Evolutionary conservation across 2,329 filamentous ascomycete genomes (phyloP).

Genomic region (Cryphonectria japonica): DNA sequence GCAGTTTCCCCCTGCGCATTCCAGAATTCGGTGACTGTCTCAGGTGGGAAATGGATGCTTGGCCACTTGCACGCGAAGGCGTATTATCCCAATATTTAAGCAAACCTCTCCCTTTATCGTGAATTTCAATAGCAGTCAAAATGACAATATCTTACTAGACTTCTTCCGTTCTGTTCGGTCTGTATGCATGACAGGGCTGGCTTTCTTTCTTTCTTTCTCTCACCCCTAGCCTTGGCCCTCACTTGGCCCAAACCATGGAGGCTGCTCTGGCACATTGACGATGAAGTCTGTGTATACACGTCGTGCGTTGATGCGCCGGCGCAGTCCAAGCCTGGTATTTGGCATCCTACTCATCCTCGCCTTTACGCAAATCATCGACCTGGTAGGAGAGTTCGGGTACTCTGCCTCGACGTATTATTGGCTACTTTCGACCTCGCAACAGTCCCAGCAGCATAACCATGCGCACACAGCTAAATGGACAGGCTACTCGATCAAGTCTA

Average conservation of each 20-base stretch:
- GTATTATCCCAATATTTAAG: too few relatives aligned
- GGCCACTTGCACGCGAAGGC: too few relatives aligned
- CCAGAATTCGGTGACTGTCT: too few relatives aligned
- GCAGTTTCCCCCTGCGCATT: too few relatives aligned
- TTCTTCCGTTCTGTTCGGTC: not conserved
- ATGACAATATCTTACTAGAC: too few relatives aligned
- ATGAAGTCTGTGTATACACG: not conserved
- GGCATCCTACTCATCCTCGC: not conserved
- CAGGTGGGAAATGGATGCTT: too few relatives aligned
- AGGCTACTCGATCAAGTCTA: constrained; percentile 21
- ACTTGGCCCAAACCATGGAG: not conserved
- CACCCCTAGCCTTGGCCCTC: not conserved
- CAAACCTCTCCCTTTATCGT: not conserved
- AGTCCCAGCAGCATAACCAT: not conserved
- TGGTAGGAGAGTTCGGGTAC: not conserved
- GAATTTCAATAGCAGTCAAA: too few relatives aligned
- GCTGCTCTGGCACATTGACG: not conserved
- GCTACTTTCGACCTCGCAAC: not conserved
- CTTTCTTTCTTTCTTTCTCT: not conserved
- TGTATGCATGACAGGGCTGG: too few relatives aligned
- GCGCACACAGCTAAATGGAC: not conserved
- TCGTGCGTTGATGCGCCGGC: not conserved
- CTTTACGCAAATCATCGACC: not conserved
- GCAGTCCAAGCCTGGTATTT: not conserved
- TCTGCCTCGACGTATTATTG: not conserved